These are phyloP conservation scores for Sindora glabra DNA, from an alignment of 306 rosid genomes.

Conservation along the genomic window DNA sequence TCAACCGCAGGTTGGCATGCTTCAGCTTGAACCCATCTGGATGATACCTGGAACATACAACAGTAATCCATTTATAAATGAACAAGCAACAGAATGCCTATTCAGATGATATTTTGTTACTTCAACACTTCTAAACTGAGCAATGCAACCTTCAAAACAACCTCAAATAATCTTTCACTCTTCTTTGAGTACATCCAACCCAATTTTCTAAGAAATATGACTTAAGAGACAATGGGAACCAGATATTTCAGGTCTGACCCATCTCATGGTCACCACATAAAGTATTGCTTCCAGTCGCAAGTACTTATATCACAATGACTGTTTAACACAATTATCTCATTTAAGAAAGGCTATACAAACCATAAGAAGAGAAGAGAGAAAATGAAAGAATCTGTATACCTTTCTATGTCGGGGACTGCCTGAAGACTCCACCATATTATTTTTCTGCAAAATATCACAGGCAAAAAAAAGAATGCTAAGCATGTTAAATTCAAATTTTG, in stretches of 20 bases:
- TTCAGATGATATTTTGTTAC: not conserved
- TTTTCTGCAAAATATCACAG: slow-evolving; percentile 33
- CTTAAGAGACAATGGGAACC: not conserved
- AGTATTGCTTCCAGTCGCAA: too few species aligned
- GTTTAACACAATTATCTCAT: too few species aligned
- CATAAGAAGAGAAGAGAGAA: too few species aligned
- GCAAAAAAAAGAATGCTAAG: slow-evolving; percentile 7
- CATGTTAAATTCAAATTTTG: not conserved
- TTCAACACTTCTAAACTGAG: not conserved
- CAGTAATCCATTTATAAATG: not conserved
- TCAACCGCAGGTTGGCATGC: slow-evolving; percentile 68
- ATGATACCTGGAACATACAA: slow-evolving; percentile 50
- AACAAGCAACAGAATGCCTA: not conserved
- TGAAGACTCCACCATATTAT: slow-evolving; percentile 22
- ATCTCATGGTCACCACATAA: not conserved
- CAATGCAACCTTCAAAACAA: not conserved
- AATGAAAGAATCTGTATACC: slow-evolving; percentile 22
- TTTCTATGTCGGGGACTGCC: slow-evolving; percentile 32
- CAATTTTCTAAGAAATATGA: not conserved
- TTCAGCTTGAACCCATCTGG: slow-evolving; percentile 72
- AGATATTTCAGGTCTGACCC: not conserved
- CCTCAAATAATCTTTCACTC: not conserved
- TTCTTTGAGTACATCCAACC: not conserved
- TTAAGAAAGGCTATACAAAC: too few species aligned
- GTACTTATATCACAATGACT: too few species aligned